Percentiles rank a stretch among this genome's conserved stretches.
These are phyloP conservation scores for Solanum corneliomulleri DNA, from an alignment of 257 asterid species.

Conservation along the genomic window DNA sequence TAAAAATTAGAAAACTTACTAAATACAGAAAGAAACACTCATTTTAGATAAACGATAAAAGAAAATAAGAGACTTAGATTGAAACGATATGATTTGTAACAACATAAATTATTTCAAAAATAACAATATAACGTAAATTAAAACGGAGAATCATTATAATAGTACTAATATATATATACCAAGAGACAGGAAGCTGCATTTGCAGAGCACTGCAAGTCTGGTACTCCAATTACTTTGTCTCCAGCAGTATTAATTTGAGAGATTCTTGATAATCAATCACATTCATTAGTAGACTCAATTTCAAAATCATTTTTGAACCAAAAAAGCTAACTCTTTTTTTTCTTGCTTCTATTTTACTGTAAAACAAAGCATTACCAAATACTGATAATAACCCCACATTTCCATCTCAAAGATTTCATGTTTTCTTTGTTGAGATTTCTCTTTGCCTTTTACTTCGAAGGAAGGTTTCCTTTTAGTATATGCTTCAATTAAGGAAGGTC, in stretches of 20 bases:
- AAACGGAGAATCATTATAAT: not conserved
- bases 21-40: too few relatives aligned
- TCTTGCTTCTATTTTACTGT: not conserved
- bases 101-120: too few relatives aligned
- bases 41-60: not conserved
- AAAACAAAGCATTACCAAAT: not conserved
- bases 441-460: not conserved
- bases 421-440: not conserved
- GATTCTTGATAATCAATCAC: not conserved
- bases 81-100: not conserved
- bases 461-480: not conserved
- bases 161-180: not conserved
- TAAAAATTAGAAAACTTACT: too few relatives aligned
- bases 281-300: not conserved
- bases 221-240: not conserved
- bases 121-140: not conserved
- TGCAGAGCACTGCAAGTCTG: not conserved
- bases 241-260: not conserved
- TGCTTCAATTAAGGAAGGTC: not conserved
- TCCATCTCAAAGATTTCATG: not conserved
- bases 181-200: slow-evolving; percentile 1
- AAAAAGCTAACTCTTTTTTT: not conserved
- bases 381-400: not conserved
- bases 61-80: not conserved
- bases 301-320: not conserved